Evolutionary conservation across 176 grass and related monocot genomes (phyloP).

Genomic region (Luzula sylvatica): DNA sequence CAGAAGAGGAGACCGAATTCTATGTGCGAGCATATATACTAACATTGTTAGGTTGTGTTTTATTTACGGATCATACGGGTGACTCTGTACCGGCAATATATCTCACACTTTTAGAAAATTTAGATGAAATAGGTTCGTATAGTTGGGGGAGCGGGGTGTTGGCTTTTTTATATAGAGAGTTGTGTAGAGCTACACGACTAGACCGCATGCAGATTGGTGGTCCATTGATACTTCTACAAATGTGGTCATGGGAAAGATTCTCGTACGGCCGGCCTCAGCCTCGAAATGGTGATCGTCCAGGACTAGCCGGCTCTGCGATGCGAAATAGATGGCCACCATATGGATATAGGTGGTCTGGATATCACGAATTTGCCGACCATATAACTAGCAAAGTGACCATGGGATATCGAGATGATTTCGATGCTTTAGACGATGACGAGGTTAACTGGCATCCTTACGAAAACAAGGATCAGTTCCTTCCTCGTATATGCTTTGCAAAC

Average conservation of each 20-base stretch:
- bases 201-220: constrained; percentile 53
- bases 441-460: constrained; percentile 42
- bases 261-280: constrained; percentile 51
- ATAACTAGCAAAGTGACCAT: constrained; percentile 39
- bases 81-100: not conserved
- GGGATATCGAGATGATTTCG: no score
- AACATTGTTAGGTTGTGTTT: not conserved
- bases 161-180: constrained; percentile 50
- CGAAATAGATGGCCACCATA: no score
- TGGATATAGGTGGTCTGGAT: no score
- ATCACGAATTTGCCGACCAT: constrained; percentile 23
- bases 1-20: no score
- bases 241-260: no score
- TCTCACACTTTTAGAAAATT: constrained; percentile 5
- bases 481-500: constrained; percentile 39
- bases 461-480: constrained; percentile 40
- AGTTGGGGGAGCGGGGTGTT: no score
- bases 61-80: not conserved
- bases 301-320: constrained; percentile 15
- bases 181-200: constrained; percentile 44
- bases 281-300: constrained; percentile 17
- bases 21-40: constrained; percentile 7
- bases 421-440: constrained; percentile 35
- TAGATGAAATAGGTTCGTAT: constrained; percentile 25
- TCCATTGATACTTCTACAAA: no score